phyloP scores from a whole-genome alignment of 208 protist species.

The Wallacemonas sp. region DNA sequence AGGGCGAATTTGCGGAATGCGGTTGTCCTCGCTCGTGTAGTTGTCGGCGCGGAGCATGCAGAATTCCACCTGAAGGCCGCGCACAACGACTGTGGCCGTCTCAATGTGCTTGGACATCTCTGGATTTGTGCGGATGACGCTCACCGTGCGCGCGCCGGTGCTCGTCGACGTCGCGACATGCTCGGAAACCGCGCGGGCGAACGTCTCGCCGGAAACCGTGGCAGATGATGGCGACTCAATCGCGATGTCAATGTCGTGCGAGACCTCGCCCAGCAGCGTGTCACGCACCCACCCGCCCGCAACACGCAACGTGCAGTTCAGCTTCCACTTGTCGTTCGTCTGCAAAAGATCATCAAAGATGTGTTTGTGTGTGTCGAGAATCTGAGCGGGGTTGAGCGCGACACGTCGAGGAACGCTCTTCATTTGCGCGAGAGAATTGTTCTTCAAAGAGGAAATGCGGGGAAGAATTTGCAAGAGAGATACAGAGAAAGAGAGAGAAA shows the following conservation, averaged over 20 bases:
- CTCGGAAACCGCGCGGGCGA: slow-evolving; percentile 85
- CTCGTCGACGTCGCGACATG: slow-evolving; percentile 61
- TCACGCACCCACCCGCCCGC: slow-evolving; percentile 99
- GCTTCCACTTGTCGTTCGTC: slow-evolving; percentile 59
- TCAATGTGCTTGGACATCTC: slow-evolving; percentile 98
- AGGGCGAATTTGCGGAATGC: slow-evolving; percentile 91
- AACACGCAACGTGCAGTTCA: slow-evolving; percentile 82
- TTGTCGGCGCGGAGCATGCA: slow-evolving; percentile 95
- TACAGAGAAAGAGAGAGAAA: slow-evolving; percentile 14
- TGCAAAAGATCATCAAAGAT: slow-evolving; percentile 85
- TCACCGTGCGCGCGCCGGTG: slow-evolving; percentile 63
- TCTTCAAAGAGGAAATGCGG: too few species aligned
- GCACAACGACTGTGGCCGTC: slow-evolving; percentile 94
- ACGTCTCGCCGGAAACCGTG: slow-evolving; percentile 80
- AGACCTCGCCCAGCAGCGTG: slow-evolving; percentile 86
- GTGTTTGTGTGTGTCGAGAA: slow-evolving; percentile 60
- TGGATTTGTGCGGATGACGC: slow-evolving; percentile 96
- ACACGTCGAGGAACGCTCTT: slow-evolving; percentile 30
- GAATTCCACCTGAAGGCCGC: slow-evolving; percentile 94
- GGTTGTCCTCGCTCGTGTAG: slow-evolving; percentile 82
- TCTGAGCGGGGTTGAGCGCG: slow-evolving; percentile 35
- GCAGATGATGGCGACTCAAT: slow-evolving; percentile 75
- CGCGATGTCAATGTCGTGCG: slow-evolving; percentile 98
- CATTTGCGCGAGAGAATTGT: slow-evolving; percentile 23
- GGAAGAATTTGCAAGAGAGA: not conserved